phyloP scores from a whole-genome alignment of 1,284 basidiomycete genomes.

The Apiotrichum montevideense region DNA sequence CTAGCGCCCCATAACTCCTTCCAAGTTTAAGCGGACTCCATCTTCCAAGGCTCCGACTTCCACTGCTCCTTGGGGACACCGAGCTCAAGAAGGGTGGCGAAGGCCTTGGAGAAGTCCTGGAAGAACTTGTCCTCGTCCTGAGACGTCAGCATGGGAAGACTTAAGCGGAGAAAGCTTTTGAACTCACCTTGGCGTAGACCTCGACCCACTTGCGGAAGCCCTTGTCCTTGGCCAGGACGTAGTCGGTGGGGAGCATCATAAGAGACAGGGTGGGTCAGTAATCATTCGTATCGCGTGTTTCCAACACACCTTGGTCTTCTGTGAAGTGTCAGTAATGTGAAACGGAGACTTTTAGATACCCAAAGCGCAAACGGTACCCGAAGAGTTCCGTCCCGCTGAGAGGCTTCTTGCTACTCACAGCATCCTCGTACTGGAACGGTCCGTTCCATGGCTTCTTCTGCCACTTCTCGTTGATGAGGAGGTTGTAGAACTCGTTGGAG shows the following conservation, averaged over 20 bases:
- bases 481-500: slow-evolving; percentile 82
- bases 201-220: slow-evolving; percentile 77
- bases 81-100: slow-evolving; percentile 75
- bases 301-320: too few species aligned
- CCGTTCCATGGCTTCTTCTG: slow-evolving; percentile 52
- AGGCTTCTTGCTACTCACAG: slow-evolving; percentile 39
- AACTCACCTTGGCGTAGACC: slow-evolving; percentile 61
- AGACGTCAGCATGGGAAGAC: not conserved
- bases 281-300: too few species aligned
- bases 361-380: not conserved
- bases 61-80: slow-evolving; percentile 78
- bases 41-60: slow-evolving; percentile 62
- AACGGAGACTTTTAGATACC: too few species aligned
- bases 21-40: slow-evolving; percentile 38
- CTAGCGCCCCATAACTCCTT: not conserved
- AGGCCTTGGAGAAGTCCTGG: slow-evolving; percentile 72
- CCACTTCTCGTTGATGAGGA: slow-evolving; percentile 75
- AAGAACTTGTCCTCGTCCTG: slow-evolving; percentile 72
- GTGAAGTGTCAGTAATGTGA: slow-evolving; percentile 18
- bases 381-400: not conserved
- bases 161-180: too few species aligned
- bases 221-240: slow-evolving; percentile 74
- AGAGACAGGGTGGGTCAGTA: slow-evolving; percentile 52
- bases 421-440: slow-evolving; percentile 63
- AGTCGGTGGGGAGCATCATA: slow-evolving; percentile 93